Conservation (phyloP, 805 yeast species). For the Candida awuae region DNA sequence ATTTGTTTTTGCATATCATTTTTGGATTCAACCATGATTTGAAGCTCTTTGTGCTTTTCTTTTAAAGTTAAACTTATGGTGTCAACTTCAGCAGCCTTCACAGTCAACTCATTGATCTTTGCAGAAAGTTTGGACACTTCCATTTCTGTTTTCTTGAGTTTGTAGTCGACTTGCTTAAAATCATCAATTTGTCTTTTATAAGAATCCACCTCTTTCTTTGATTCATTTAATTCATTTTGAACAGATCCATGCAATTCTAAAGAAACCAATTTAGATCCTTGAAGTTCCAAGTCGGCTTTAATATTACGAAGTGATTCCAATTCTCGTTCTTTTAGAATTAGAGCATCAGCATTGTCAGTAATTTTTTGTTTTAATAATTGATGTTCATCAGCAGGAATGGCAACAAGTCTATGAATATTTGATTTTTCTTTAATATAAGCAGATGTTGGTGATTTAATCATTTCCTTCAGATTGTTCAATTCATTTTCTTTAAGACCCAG, state of each 20-base stretch:
- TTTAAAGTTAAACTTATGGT: background rate
- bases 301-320: conserved; percentile 5
- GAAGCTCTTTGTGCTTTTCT: conserved; percentile 5
- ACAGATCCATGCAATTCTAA: conserved; percentile 12
- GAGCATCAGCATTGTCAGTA: background rate
- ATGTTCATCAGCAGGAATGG: conserved; percentile 16
- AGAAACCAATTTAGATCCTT: conserved; percentile 11
- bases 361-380: conserved; percentile 7
- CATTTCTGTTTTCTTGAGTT: background rate
- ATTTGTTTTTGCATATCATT: conserved; percentile 3
- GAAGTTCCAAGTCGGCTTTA: conserved; percentile 12
- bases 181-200: background rate
- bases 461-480: background rate
- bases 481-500: conserved; percentile 5
- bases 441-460: conserved; percentile 2
- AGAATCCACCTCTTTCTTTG: conserved; percentile 4
- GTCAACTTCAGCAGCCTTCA: conserved; percentile 7
- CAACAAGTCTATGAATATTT: conserved; percentile 26
- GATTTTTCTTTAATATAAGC: conserved; percentile 23
- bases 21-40: conserved; percentile 1
- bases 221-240: conserved; percentile 8
- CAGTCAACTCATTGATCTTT: conserved; percentile 5
- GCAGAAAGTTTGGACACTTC: background rate
- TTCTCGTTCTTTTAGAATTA: conserved; percentile 10
- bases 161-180: conserved; percentile 1